Evolutionary conservation across 306 rosid genomes (phyloP).

Genomic region (Trifolium repens): DNA sequence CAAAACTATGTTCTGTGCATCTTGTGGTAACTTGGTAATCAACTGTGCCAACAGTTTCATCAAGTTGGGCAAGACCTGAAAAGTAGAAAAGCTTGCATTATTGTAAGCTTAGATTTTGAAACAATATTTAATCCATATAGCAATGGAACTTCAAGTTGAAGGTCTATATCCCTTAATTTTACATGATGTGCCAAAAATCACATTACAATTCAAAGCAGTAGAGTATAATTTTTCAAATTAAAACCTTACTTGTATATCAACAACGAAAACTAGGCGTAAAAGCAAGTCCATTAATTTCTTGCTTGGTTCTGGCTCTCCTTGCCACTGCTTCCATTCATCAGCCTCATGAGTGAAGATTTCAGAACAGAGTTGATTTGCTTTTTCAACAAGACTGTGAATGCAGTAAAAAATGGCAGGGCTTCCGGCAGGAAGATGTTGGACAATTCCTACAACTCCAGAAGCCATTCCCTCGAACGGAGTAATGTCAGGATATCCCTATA

Average conservation of each 20-base stretch:
- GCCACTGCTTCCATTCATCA: conserved; percentile 77
- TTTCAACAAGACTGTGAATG: conserved; percentile 68
- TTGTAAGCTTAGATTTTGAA: conserved; percentile 27
- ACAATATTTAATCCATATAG: conserved; percentile 12
- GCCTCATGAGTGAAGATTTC: conserved; percentile 54
- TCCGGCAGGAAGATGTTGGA: conserved; percentile 90
- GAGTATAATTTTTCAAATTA: conserved; percentile 18
- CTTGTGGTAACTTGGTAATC: conserved; percentile 65
- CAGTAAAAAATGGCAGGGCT: conserved; percentile 87
- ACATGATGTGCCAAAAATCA: conserved; percentile 23
- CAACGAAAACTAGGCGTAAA: conserved; percentile 71
- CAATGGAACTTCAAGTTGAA: background rate
- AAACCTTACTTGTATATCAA: conserved; percentile 79
- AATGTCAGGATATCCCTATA: conserved; percentile 81
- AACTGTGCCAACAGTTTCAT: conserved; percentile 81
- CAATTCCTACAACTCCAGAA: conserved; percentile 82
- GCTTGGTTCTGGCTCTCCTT: conserved; percentile 82
- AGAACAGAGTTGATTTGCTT: conserved; percentile 63
- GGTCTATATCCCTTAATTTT: conserved; percentile 28
- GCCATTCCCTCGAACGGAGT: conserved; percentile 98
- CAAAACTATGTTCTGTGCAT: conserved; percentile 72
- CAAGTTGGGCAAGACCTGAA: conserved; percentile 83
- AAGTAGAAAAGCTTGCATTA: conserved; percentile 33
- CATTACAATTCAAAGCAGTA: conserved; percentile 2
- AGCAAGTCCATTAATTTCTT: conserved; percentile 84